phyloP scores from a whole-genome alignment of 2,329 filamentous ascomycete genomes.

The Talaromyces albobiverticillius region DNA sequence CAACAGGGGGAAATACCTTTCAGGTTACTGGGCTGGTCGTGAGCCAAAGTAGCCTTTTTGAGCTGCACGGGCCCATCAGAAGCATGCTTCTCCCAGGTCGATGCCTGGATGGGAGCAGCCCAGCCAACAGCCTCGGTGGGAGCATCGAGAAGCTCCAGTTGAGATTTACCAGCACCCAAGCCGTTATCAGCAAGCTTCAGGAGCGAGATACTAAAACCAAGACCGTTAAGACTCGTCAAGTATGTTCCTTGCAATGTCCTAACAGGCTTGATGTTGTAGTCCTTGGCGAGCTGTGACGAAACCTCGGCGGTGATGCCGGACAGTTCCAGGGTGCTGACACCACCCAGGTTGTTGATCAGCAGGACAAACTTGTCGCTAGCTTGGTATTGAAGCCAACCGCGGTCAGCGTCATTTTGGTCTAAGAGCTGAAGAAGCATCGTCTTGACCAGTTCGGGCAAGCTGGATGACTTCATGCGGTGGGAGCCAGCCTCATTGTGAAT shows the following conservation, averaged over 20 bases:
- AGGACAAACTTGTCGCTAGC: constrained; percentile 61
- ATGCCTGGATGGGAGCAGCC: constrained; percentile 57
- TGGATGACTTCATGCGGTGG: constrained; percentile 46
- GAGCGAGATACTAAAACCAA: constrained; percentile 68
- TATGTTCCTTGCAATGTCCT: constrained; percentile 65
- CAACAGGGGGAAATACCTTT: constrained; percentile 45
- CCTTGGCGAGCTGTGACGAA: constrained; percentile 56
- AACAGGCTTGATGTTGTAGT: constrained; percentile 60
- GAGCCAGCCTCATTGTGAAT: constrained; percentile 66
- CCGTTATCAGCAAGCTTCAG: constrained; percentile 62
- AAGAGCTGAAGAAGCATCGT: constrained; percentile 66
- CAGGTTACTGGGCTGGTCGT: constrained; percentile 53
- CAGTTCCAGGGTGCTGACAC: constrained; percentile 65
- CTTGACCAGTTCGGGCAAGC: constrained; percentile 50
- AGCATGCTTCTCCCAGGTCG: constrained; percentile 55
- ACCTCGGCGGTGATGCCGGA: constrained; percentile 67
- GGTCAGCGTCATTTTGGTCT: constrained; percentile 60
- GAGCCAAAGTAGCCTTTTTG: constrained; percentile 38
- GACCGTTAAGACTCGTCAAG: constrained; percentile 69
- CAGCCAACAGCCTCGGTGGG: constrained; percentile 67
- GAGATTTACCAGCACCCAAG: constrained; percentile 50
- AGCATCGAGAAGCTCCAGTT: constrained; percentile 66
- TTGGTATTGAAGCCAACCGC: constrained; percentile 59
- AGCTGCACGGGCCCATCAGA: constrained; percentile 41
- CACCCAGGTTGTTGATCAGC: constrained; percentile 68